Conservation (phyloP, 1,284 basidiomycete species). For the Anthracocystis setariae region DNA sequence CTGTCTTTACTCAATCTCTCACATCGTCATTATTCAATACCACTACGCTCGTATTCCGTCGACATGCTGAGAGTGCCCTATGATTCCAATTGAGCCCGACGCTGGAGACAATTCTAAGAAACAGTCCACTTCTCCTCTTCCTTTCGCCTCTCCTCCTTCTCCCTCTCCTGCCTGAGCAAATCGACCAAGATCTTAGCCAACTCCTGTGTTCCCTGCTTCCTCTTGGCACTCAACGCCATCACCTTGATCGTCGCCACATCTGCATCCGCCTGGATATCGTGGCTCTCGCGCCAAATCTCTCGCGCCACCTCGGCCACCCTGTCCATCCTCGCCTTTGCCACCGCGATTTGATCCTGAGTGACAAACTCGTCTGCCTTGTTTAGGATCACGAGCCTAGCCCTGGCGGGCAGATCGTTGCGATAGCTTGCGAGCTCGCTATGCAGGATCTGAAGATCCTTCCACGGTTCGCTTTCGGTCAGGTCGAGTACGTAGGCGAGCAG, state of each 20-base stretch:
- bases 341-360: slow-evolving; percentile 9
- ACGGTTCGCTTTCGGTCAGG: slow-evolving; percentile 73
- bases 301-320: slow-evolving; percentile 8
- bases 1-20: slow-evolving; percentile 24
- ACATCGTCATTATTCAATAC: too few species aligned
- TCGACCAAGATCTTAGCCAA: slow-evolving; percentile 39
- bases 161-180: slow-evolving; percentile 21
- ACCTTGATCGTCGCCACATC: slow-evolving; percentile 20
- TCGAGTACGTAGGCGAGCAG: slow-evolving; percentile 94
- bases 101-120: too few species aligned
- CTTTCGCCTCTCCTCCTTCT: neutral
- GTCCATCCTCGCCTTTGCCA: slow-evolving; percentile 32
- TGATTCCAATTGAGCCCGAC: too few species aligned
- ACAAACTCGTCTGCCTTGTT: slow-evolving; percentile 83
- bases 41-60: too few species aligned
- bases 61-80: too few species aligned
- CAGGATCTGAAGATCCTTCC: slow-evolving; percentile 79
- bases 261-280: neutral
- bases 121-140: neutral
- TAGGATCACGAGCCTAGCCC: slow-evolving; percentile 75
- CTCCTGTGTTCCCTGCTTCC: slow-evolving; percentile 38
- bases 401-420: slow-evolving; percentile 77
- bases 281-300: slow-evolving; percentile 28
- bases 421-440: slow-evolving; percentile 86
- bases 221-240: slow-evolving; percentile 39